Evolutionary conservation across 108 stramenopile species (phyloP), one percentile per base, ranked within the genome.

Genomic region (Cyclotella baltica): DNA sequence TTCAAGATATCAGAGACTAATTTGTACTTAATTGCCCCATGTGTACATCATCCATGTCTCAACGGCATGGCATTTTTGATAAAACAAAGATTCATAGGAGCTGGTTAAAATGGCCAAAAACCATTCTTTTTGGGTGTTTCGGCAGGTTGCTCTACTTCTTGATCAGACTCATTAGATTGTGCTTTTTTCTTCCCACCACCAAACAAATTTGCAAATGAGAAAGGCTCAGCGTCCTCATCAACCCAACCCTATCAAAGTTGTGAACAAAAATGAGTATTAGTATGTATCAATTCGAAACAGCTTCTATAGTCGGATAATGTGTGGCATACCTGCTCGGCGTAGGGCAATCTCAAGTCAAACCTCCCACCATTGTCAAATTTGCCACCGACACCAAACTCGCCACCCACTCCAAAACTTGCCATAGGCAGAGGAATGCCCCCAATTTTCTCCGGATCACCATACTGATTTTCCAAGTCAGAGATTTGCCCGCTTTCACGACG

Each of bases 331-430:
- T 96, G 94, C 68, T 98, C 96, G 40, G 92, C 97, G 86, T 97
- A 98, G 18, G 97, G 97, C 47, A 98, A 79, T 56, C 97, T 84
- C 48, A 98, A 80, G 80, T 98, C 97, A 79, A 98, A 98, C 18
- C 97, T 86, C 47, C 94, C 98, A 3, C 98, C 98, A 73, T 97
- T 97, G 79, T 98, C 98, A 89, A 87, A 98, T 83, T 97, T 96
- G 1, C 96, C 96, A 5, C 92, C 92, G 9, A 93, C 92, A 29
- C 96, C 96, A 61, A 94, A 94, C 80, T 96, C 96, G 46, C 96
- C 96, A 19, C 94, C 94, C 6, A 95, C 93, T 23, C 94, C 96
- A 77, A 97, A 97, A 35, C 87, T 88, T 23, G 96, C 89, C 63
- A 68, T 72, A 10, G 96, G 96, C 4, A 96, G 10, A 13, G 96